These are phyloP conservation scores for Boletus semigastroideus DNA, from an alignment of 1,284 basidiomycete genomes.

Conservation along the genomic window DNA sequence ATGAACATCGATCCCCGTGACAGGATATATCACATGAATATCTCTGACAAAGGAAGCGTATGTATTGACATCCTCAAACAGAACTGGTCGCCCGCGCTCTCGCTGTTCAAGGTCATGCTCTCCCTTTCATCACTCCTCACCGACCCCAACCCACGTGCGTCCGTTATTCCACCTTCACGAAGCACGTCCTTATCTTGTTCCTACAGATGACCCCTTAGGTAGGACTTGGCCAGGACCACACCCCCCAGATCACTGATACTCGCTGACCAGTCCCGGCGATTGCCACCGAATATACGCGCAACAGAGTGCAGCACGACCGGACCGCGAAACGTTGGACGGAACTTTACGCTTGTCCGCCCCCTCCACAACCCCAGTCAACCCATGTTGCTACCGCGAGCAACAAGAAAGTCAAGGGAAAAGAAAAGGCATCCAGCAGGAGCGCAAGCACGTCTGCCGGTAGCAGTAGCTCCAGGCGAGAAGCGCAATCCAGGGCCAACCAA, in stretches of 20 bases:
- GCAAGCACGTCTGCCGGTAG: not conserved
- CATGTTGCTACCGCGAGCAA: slow-evolving; percentile 8
- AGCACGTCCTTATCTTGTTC: slow-evolving; percentile 4
- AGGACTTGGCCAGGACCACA: slow-evolving; percentile 1
- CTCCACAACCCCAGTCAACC: slow-evolving; percentile 8
- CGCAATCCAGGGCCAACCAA: slow-evolving; percentile 38
- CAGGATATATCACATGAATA: slow-evolving; percentile 94
- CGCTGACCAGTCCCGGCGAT: slow-evolving; percentile 61
- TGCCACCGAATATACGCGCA: slow-evolving; percentile 65
- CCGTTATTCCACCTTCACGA: not conserved
- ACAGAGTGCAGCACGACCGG: slow-evolving; percentile 58
- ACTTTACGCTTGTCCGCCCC: slow-evolving; percentile 44
- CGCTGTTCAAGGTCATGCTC: slow-evolving; percentile 88
- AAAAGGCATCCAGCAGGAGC: slow-evolving; percentile 20
- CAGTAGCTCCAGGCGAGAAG: slow-evolving; percentile 16
- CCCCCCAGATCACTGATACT: not conserved
- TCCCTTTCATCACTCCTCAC: slow-evolving; percentile 85
- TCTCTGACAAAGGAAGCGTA: slow-evolving; percentile 71
- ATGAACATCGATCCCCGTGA: not conserved
- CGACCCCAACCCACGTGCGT: slow-evolving; percentile 85
- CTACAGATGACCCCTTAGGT: slow-evolving; percentile 71
- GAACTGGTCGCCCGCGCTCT: slow-evolving; percentile 89
- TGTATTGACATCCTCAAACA: slow-evolving; percentile 85
- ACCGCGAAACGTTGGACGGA: slow-evolving; percentile 53
- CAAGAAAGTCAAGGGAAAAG: slow-evolving; percentile 43